Evolutionary conservation across 1,139 yeast species (phyloP).

Genomic region (Zygoascus sp.): DNA sequence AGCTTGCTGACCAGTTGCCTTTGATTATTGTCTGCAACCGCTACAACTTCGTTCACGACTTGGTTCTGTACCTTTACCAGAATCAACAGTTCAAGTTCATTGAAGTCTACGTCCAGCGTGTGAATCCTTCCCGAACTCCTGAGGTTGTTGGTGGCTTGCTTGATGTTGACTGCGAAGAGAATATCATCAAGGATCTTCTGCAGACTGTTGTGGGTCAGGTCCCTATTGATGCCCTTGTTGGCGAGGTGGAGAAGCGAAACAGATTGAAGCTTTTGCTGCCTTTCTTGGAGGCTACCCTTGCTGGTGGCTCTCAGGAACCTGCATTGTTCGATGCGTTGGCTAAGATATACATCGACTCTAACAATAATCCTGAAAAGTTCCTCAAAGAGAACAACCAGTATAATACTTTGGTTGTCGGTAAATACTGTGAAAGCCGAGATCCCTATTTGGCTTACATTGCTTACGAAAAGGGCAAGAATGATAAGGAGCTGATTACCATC

Average conservation of each 20-base stretch:
- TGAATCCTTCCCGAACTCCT: constrained; percentile 91
- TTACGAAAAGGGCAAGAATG: constrained; percentile 91
- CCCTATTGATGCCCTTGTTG: constrained; percentile 83
- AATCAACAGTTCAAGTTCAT: constrained; percentile 92
- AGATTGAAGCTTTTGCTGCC: constrained; percentile 88
- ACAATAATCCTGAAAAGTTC: constrained; percentile 96
- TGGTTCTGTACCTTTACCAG: constrained; percentile 88
- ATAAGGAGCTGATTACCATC: constrained; percentile 79
- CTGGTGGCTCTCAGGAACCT: constrained; percentile 83
- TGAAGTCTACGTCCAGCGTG: constrained; percentile 96
- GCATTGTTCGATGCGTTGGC: constrained; percentile 94
- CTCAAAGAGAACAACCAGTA: constrained; percentile 84
- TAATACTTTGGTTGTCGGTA: constrained; percentile 92
- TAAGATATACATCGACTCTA: constrained; percentile 94
- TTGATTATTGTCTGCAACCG: constrained; percentile 95
- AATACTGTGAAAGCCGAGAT: constrained; percentile 97
- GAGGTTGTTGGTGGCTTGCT: constrained; percentile 93
- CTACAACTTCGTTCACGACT: constrained; percentile 85
- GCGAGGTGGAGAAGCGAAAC: constrained; percentile 94
- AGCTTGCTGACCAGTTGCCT: constrained; percentile 92
- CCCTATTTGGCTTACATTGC: constrained; percentile 97
- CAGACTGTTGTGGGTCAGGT: constrained; percentile 91
- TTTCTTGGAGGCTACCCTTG: constrained; percentile 83
- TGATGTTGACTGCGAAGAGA: constrained; percentile 96
- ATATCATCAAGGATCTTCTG: constrained; percentile 73